Percentiles rank a stretch among this genome's conserved stretches.
These are phyloP conservation scores for Salix purpurea DNA, from an alignment of 345 rosid genomes.

Conservation along the genomic window DNA sequence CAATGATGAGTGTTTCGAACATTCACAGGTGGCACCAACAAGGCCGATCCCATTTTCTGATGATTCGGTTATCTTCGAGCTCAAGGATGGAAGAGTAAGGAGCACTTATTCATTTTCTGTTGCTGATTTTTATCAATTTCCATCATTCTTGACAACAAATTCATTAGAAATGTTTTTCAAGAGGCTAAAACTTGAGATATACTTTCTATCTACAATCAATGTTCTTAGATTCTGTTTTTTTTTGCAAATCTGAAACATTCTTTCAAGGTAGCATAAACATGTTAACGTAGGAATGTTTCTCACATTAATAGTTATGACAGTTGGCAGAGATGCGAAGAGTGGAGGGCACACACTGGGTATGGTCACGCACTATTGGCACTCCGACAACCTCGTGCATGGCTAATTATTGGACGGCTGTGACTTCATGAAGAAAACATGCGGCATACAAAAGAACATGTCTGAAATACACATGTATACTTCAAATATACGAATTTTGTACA, in stretches of 20 bases:
- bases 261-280: not conserved
- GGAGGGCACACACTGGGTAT: slow-evolving; percentile 45
- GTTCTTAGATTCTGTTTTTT: not conserved
- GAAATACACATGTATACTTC: not conserved
- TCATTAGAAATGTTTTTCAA: not conserved
- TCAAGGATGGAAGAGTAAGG: slow-evolving; percentile 70
- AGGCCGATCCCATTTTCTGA: slow-evolving; percentile 61
- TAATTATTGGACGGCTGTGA: slow-evolving; percentile 40
- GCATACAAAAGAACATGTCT: not conserved
- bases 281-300: slow-evolving; percentile 1
- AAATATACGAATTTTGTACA: slow-evolving; percentile 8
- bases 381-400: slow-evolving; percentile 47
- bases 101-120: not conserved
- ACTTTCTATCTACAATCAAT: not conserved
- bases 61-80: slow-evolving; percentile 53
- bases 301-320: slow-evolving; percentile 28
- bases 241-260: not conserved
- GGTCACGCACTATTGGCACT: slow-evolving; percentile 54
- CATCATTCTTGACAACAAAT: not conserved
- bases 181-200: not conserved
- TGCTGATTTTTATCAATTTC: not conserved
- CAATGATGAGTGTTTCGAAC: not conserved
- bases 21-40: slow-evolving; percentile 51
- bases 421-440: slow-evolving; percentile 29
- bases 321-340: slow-evolving; percentile 48